Conservation (phyloP, 352 stramenopile genomes). For the Phytophthora megakarya region DNA sequence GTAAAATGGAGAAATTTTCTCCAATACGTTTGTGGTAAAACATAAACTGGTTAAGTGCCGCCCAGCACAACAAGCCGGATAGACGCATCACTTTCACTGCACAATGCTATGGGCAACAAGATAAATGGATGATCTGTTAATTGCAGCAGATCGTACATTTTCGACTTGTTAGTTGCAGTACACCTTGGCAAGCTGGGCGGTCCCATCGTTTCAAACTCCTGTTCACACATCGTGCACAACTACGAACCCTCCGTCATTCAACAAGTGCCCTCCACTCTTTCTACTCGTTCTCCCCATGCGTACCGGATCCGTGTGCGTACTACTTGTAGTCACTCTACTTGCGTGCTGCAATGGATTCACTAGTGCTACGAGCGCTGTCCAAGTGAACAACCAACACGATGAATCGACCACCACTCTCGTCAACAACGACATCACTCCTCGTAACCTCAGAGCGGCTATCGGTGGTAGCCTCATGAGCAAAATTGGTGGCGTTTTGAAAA, state of each 20-base stretch:
- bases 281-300: conserved; percentile 9
- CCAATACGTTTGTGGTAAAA: conserved; percentile 10
- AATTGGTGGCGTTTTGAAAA: not conserved
- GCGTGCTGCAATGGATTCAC: conserved; percentile 4
- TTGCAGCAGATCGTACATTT: conserved; percentile 16
- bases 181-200: conserved; percentile 13
- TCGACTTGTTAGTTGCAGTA: conserved; percentile 22
- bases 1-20: conserved; percentile 6
- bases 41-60: conserved; percentile 17
- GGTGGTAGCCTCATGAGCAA: too few relatives aligned
- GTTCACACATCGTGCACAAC: not conserved
- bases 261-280: conserved; percentile 8
- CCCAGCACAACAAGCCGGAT: conserved; percentile 19
- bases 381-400: not conserved
- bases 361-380: not conserved
- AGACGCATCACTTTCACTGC: conserved; percentile 8
- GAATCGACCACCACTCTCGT: not conserved
- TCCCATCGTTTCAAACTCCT: conserved; percentile 6
- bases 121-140: conserved; percentile 10
- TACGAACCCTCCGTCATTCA: conserved; percentile 7
- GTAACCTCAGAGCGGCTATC: conserved; percentile 12
- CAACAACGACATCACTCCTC: not conserved
- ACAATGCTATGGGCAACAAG: not conserved
- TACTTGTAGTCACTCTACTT: not conserved
- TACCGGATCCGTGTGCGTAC: not conserved